Conservation (phyloP, 1,139 yeast genomes). For the Candida sp. region DNA sequence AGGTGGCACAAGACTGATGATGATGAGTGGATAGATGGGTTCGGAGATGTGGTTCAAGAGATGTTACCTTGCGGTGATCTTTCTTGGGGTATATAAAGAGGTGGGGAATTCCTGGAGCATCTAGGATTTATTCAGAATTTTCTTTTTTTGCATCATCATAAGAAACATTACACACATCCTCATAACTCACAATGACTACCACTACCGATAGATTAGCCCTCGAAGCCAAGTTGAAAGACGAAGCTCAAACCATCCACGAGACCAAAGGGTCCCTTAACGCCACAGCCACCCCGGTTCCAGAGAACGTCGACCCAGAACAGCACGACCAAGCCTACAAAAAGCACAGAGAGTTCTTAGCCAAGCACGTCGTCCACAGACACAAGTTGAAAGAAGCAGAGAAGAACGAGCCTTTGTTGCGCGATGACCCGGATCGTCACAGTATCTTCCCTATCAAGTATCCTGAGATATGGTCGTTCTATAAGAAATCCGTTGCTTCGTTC, state of each 20-base stretch:
- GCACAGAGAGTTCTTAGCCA: conserved; percentile 59
- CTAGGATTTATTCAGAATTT: too few species aligned
- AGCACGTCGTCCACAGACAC: conserved; percentile 74
- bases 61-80: too few species aligned
- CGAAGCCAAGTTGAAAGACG: conserved; percentile 47
- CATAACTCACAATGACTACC: too few species aligned
- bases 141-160: too few species aligned
- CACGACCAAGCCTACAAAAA: conserved; percentile 22
- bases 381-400: conserved; percentile 74
- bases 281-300: neutral
- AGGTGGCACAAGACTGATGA: too few species aligned
- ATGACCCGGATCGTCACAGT: conserved; percentile 90
- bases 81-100: too few species aligned
- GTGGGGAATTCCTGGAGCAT: too few species aligned
- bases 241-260: conserved; percentile 28
- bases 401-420: conserved; percentile 87
- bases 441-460: conserved; percentile 97
- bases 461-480: conserved; percentile 99
- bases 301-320: neutral
- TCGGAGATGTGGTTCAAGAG: too few species aligned
- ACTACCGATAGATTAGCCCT: conserved; percentile 48
- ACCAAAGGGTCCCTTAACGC: conserved; percentile 20
- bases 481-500: conserved; percentile 98
- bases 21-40: too few species aligned
- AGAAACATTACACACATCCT: too few species aligned